phyloP scores from a whole-genome alignment of 768 basidiomycete species.

The Postia placenta region DNA sequence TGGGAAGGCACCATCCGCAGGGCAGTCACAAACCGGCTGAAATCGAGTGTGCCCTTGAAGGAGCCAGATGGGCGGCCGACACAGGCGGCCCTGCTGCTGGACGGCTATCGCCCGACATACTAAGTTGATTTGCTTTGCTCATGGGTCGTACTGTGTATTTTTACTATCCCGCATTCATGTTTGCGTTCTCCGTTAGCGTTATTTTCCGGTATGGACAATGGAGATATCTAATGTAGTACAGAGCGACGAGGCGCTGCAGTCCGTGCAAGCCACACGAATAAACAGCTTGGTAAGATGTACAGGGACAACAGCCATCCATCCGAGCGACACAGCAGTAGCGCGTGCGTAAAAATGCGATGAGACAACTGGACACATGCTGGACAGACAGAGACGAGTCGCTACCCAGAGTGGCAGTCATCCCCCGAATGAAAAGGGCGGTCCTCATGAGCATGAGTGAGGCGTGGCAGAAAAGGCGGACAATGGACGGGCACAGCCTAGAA shows the following conservation, averaged over 20 bases:
- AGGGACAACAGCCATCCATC: not conserved
- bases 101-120: conserved; percentile 24
- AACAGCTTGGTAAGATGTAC: not conserved
- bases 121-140: too few species aligned
- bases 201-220: not conserved
- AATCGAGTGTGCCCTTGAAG: conserved; percentile 10
- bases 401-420: not conserved
- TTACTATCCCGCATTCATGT: too few species aligned
- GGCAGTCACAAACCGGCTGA: conserved; percentile 36
- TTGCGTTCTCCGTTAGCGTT: not conserved
- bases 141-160: too few species aligned
- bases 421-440: not conserved
- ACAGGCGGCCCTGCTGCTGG: conserved; percentile 18
- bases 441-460: too few species aligned
- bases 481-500: not conserved
- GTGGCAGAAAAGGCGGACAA: not conserved
- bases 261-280: not conserved
- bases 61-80: conserved; percentile 12
- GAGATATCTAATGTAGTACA: not conserved
- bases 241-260: not conserved
- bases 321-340: not conserved
- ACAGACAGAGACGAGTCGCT: not conserved
- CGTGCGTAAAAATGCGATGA: not conserved
- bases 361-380: too few species aligned
- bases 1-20: conserved; percentile 69